Evolutionary conservation across 805 yeast genomes (phyloP), one percentile per base, ranked within the genome.

Genomic region (Ogataea methanolica): DNA sequence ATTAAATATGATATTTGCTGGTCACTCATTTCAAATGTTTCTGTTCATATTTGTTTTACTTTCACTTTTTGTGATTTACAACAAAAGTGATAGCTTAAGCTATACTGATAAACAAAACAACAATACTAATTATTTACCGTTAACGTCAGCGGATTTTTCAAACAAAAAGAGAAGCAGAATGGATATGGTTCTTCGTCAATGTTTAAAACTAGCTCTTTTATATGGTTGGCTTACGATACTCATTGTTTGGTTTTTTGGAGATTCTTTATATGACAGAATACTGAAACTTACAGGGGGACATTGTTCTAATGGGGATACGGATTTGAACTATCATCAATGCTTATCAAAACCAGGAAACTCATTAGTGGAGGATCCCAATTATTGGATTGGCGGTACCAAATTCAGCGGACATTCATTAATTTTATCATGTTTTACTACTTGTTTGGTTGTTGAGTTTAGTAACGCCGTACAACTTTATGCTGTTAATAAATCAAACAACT

Each of bases 391-490:
- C 14, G 74, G 74, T 6, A 66, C 66, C 23, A 76, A 74, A 49
- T 44, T 66, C 14, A 71, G 76, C 16, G 78, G 79, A 6, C 80
- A 75, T 50, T 59, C 66, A 35, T 61, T 69, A 42, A 58, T 73
- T 5, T 40, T 73, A 12, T 47, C 68, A 6, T 64, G 72, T 12
- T 65, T 69, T 45, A 55, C 68, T 17, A 47, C 66, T 29, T 51
- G 67, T 38, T 38, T 66, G 6, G 8, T 55, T 2, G 55, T 52
- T 47, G 70, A 66, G 46, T 48, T 50, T 17, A 48, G 44, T n/a
- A 49, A 47, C 35, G 51, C 41, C 3, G 44, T 31, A 38, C 44
- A 45, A 23, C 38, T 51, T 17, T 51, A 44, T 45, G 21, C 41
- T 12, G 40, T 42, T 15, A 49, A 54, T 36, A 35, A 33, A 14